Evolutionary conservation across 1,284 basidiomycete genomes (phyloP), one percentile per base, ranked within the genome.

Genomic region (Sparassis latifolia): DNA sequence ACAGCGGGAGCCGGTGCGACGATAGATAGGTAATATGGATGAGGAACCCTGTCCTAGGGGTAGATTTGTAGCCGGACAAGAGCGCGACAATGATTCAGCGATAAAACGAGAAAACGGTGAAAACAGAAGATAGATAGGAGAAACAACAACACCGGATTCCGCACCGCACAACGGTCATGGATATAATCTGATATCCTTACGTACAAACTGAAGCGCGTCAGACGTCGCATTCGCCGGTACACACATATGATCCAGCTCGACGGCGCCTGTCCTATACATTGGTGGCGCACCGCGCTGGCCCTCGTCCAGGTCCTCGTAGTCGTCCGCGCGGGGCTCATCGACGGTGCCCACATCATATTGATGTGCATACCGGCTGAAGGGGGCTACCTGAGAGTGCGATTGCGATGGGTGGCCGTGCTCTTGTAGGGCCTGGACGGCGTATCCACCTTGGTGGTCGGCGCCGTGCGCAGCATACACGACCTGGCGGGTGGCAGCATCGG

Each of bases 241-340:
- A 44, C 60, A 61, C 55, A 61, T 46, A 10, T 47, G 45, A 47
- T 48, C 45, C 39, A 61, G 50, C 54, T 61, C 56, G 44, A 61
- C 54, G 29, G 60, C 60, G 42, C 58, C 56, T 10, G 55, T 50
- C 37, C 53, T 54, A 43, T 61, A 58, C 35, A 49, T 51, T 7
- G 52, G 51, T 49, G 49, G 43, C 51, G 52, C 50, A 45, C 40
- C 48, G 39, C 49, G 40, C 7, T 32, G 40, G 42, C 52, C 47
- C 1, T 52, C 49, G 37, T 54, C 10, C 51, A 54, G 40, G 54
- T 55, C 5, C 53, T 55, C 47, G 56, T 54, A 49, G 55, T 54
- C 20, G 55, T 44, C 33, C 55, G 57, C 35, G 57, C 20, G 45
- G 39, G 39, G 33, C 42, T 29, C 39, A 31, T 30, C 37, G 41